These are phyloP conservation scores for Cordyceps cicadae DNA, from an alignment of 2,329 filamentous ascomycete genomes.

Conservation along the genomic window DNA sequence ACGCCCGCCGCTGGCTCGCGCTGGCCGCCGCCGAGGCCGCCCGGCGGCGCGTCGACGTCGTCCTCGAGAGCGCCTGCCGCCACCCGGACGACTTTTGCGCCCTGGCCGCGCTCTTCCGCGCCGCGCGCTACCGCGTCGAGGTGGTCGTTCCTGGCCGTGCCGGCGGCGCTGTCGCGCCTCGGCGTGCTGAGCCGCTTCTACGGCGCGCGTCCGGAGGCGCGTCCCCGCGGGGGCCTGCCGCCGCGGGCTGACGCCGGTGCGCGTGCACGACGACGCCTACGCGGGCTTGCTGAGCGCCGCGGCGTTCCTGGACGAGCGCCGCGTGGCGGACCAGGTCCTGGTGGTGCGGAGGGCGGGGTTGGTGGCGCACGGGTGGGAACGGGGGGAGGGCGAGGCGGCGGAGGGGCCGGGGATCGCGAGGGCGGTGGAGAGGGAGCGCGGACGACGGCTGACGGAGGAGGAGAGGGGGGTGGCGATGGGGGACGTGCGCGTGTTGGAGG, in stretches of 20 bases:
- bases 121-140: conserved; percentile 28
- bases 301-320: conserved; percentile 26
- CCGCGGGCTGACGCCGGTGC: conserved; percentile 34
- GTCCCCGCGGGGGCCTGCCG: conserved; percentile 26
- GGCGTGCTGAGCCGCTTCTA: conserved; percentile 35
- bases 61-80: conserved; percentile 39
- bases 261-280: conserved; percentile 40
- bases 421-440: conserved; percentile 21
- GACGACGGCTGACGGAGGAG: conserved; percentile 19
- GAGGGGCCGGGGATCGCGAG: conserved; percentile 13
- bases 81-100: conserved; percentile 32
- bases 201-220: conserved; percentile 26
- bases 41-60: conserved; percentile 24
- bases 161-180: conserved; percentile 31
- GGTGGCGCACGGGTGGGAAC: conserved; percentile 23
- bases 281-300: conserved; percentile 30
- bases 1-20: conserved; percentile 37
- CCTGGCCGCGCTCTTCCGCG: conserved; percentile 27
- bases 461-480: conserved; percentile 20
- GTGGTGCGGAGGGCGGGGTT: conserved; percentile 31
- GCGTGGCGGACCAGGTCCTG: conserved; percentile 27
- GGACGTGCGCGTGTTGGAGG: conserved; percentile 20
- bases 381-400: conserved; percentile 8
- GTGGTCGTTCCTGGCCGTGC: conserved; percentile 37
- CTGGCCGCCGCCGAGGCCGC: conserved; percentile 30